phyloP scores from a whole-genome alignment of 2,329 filamentous ascomycete genomes.

The Pleoardoris graminearum region DNA sequence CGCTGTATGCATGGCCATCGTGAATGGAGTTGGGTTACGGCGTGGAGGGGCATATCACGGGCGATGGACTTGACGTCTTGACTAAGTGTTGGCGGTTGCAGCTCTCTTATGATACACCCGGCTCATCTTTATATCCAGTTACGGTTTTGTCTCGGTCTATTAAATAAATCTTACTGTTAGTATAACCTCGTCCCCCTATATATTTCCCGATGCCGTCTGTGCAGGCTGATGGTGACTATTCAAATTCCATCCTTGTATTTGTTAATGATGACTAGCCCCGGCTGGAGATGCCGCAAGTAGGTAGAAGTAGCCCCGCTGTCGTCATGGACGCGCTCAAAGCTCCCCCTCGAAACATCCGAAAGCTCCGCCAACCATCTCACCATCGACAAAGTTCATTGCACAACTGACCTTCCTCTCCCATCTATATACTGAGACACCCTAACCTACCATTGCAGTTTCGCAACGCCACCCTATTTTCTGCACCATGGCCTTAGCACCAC shows the following conservation, averaged over 20 bases:
- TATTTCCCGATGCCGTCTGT: no score
- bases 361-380: slow-evolving; percentile 15
- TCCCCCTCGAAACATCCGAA: slow-evolving; percentile 14
- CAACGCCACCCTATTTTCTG: background rate
- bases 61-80: background rate
- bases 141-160: background rate
- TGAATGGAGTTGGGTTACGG: background rate
- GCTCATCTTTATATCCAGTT: slow-evolving; percentile 2
- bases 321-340: slow-evolving; percentile 25
- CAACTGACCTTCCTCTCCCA: background rate
- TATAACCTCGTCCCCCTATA: no score
- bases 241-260: no score
- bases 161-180: no score
- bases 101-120: slow-evolving; percentile 3
- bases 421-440: no score
- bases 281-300: no score
- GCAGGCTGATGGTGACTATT: no score
- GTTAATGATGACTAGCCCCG: no score
- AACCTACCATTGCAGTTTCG: background rate
- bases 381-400: slow-evolving; percentile 18
- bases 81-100: background rate
- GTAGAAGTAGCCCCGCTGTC: slow-evolving; percentile 27
- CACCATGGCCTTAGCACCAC: slow-evolving; percentile 74
- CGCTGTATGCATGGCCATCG: background rate
- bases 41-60: background rate